These are phyloP conservation scores for Codiaeum variegatum DNA, from an alignment of 441 rosid genomes.

Conservation along the genomic window DNA sequence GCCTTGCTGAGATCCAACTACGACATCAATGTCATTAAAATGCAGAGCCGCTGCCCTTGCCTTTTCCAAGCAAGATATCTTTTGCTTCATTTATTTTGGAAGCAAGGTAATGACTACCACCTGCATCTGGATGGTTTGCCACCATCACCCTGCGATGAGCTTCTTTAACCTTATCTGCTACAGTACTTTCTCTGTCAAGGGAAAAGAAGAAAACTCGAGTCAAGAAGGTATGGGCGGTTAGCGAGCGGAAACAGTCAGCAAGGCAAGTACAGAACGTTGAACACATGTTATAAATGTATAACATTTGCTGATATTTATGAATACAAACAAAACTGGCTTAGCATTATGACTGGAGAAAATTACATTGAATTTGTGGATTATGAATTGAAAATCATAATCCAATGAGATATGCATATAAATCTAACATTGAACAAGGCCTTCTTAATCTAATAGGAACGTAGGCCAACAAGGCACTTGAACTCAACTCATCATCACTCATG, in stretches of 20 bases:
- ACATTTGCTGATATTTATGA: background rate
- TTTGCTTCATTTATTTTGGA: conserved; percentile 72
- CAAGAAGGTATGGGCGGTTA: background rate
- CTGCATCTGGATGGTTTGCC: conserved; percentile 74
- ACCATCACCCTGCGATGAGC: conserved; percentile 66
- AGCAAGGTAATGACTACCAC: conserved; percentile 71
- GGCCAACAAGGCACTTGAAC: background rate
- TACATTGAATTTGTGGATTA: background rate
- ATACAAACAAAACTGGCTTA: background rate
- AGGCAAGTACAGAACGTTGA: background rate
- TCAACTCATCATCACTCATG: background rate
- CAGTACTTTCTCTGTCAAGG: conserved; percentile 39
- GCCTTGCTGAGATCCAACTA: background rate
- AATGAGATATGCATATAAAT: background rate
- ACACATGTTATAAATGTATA: background rate
- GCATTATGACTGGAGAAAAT: background rate
- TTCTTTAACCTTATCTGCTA: conserved; percentile 52
- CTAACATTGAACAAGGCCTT: background rate
- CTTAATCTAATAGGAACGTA: background rate
- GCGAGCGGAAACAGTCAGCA: background rate
- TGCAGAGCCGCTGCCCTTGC: conserved; percentile 42
- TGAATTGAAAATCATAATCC: background rate
- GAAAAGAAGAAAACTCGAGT: background rate
- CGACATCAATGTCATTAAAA: conserved; percentile 29
- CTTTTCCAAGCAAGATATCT: conserved; percentile 56